Percentiles rank a stretch among this genome's conserved stretches.
These are phyloP conservation scores for Emmonsiellopsis sp. DNA, from an alignment of 2,329 filamentous ascomycete species.

Conservation along the genomic window DNA sequence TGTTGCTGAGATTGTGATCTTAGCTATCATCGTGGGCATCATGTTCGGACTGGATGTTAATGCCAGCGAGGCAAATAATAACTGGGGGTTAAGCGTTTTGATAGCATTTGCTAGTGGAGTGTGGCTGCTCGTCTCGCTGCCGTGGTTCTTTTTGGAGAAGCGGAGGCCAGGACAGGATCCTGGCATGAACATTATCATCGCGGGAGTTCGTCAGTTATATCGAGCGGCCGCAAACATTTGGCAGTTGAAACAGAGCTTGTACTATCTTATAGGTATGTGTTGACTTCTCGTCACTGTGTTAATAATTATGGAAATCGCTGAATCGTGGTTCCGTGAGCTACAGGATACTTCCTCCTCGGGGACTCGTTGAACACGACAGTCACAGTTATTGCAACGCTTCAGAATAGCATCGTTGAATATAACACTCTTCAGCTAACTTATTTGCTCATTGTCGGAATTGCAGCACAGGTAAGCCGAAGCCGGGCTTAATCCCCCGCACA, in stretches of 20 bases:
- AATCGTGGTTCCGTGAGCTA: background rate
- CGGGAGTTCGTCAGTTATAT: constrained; percentile 54
- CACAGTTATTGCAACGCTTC: constrained; percentile 57
- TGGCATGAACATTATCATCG: constrained; percentile 41
- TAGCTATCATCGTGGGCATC: constrained; percentile 57
- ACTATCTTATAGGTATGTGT: constrained; percentile 51
- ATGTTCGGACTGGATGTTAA: constrained; percentile 55
- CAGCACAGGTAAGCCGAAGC: constrained; percentile 42
- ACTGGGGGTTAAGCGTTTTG: constrained; percentile 56
- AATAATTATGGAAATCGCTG: background rate
- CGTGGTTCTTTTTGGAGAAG: constrained; percentile 61
- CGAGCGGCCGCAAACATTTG: constrained; percentile 52
- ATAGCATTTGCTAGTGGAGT: constrained; percentile 57
- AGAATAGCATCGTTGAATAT: constrained; percentile 57
- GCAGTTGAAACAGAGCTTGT: constrained; percentile 55
- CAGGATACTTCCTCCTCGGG: constrained; percentile 58
- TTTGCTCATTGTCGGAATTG: constrained; percentile 57
- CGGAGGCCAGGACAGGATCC: constrained; percentile 50
- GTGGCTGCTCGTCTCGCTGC: constrained; percentile 55
- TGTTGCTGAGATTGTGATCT: constrained; percentile 51
- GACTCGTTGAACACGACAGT: constrained; percentile 63
- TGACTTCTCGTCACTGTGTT: background rate
- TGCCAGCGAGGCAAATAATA: constrained; percentile 51
- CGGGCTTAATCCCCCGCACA: background rate
- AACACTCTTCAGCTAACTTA: constrained; percentile 58